Percentiles rank a stretch among this genome's conserved stretches.
Conservation (phyloP, 495 filamentous ascomycete genomes). For the Lasiosphaeria miniovina region DNA sequence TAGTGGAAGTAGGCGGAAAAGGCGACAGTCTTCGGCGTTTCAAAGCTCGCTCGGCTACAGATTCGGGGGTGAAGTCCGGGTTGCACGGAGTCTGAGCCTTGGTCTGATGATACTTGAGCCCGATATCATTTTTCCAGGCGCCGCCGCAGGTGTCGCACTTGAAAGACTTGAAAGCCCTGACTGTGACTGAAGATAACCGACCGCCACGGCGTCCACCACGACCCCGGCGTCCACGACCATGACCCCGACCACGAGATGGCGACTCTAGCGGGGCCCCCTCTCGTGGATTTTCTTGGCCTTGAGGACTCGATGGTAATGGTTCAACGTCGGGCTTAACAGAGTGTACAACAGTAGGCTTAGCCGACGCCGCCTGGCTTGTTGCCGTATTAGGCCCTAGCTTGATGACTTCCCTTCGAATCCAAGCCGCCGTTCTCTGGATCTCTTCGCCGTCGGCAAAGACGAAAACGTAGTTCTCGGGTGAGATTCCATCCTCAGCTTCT, state of each 20-base stretch:
- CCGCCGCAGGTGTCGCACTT: constrained; percentile 48
- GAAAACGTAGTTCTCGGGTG: constrained; percentile 17
- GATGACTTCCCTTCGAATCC: constrained; percentile 14
- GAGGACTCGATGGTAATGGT: too few relatives aligned
- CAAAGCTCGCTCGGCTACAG: constrained; percentile 20
- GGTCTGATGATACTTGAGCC: constrained; percentile 51
- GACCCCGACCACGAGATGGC: constrained; percentile 12
- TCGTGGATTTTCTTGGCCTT: constrained; percentile 1
- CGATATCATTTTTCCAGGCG: constrained; percentile 50
- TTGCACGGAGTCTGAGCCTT: constrained; percentile 50
- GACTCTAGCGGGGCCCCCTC: constrained; percentile 4
- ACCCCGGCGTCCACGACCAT: constrained; percentile 20
- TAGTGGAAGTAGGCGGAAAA: constrained; percentile 18
- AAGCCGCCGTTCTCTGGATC: constrained; percentile 10
- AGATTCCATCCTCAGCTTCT: background rate
- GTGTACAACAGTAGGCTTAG: background rate
- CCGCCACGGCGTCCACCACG: constrained; percentile 17
- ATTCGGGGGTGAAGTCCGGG: constrained; percentile 39
- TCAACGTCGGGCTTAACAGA: too few relatives aligned
- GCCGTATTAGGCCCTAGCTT: constrained; percentile 4
- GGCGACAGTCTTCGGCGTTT: constrained; percentile 27
- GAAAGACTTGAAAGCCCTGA: constrained; percentile 34
- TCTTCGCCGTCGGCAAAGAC: constrained; percentile 14
- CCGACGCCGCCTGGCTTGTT: background rate
- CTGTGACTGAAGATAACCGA: constrained; percentile 10